Conservation (phyloP, 306 rosid species). For the Rosa chinensis region DNA sequence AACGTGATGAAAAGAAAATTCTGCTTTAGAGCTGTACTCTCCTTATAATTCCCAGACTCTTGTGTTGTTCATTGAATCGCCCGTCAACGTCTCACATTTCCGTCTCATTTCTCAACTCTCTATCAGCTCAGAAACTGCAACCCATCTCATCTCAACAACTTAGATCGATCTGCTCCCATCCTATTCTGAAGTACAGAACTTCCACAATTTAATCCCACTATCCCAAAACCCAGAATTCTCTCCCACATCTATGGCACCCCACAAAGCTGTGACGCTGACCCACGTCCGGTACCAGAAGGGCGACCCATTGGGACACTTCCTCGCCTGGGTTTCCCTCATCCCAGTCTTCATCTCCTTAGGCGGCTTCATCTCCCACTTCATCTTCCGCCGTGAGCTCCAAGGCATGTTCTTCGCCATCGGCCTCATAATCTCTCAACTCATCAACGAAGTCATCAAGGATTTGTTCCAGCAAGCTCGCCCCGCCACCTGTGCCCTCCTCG, state of each 20-base stretch:
- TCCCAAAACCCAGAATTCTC: too few relatives aligned
- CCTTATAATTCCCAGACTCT: neutral
- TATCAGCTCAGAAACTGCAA: neutral
- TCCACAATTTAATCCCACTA: too few relatives aligned
- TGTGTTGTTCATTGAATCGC: neutral
- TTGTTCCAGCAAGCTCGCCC: slow-evolving; percentile 83
- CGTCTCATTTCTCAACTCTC: neutral
- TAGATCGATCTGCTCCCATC: too few relatives aligned
- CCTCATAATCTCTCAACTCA: slow-evolving; percentile 59
- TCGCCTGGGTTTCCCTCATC: slow-evolving; percentile 83
- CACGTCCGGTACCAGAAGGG: slow-evolving; percentile 77
- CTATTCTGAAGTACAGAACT: too few relatives aligned
- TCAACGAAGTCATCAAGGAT: slow-evolving; percentile 72
- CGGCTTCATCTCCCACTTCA: slow-evolving; percentile 78
- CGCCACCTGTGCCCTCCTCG: slow-evolving; percentile 70
- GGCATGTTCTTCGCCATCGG: slow-evolving; percentile 80
- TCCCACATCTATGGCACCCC: slow-evolving; percentile 19
- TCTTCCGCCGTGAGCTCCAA: slow-evolving; percentile 96
- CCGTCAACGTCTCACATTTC: too few relatives aligned
- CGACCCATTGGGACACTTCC: slow-evolving; percentile 67
- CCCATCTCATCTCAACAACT: neutral
- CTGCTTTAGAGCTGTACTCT: neutral
- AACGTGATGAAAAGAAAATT: too few relatives aligned
- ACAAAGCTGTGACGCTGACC: slow-evolving; percentile 78
- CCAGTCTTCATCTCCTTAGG: slow-evolving; percentile 87